Conservation (phyloP, 192 early-diverging fungal species). For the Linnemannia zychae region DNA sequence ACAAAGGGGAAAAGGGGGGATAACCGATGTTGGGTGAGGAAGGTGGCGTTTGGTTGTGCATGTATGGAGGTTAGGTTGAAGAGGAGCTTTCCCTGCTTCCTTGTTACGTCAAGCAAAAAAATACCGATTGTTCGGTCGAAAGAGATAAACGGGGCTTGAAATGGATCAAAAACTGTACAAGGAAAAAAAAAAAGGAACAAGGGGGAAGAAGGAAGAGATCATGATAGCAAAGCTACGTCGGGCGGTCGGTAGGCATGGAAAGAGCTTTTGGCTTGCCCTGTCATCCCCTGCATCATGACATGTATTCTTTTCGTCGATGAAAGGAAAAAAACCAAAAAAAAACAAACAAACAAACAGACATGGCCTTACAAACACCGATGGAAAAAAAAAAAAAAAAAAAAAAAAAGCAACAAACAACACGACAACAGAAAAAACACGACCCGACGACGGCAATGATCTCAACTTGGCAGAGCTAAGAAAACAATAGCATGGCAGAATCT, state of each 20-base stretch:
- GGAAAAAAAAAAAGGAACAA: background rate
- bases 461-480: background rate
- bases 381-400: background rate
- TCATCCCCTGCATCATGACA: background rate
- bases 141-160: background rate
- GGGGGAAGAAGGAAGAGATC: background rate
- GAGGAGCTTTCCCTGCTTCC: too few relatives aligned
- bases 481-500: background rate
- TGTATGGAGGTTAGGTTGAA: background rate
- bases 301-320: background rate
- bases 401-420: background rate
- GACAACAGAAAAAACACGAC: background rate
- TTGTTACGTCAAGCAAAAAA: background rate
- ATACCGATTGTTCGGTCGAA: constrained; percentile 3
- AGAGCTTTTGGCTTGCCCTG: background rate
- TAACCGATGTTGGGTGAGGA: background rate
- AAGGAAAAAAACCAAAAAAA: background rate
- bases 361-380: background rate
- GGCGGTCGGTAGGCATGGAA: background rate
- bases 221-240: background rate
- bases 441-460: background rate
- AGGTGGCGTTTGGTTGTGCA: background rate
- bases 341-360: background rate
- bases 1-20: background rate
- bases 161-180: background rate